phyloP scores from a whole-genome alignment of 768 basidiomycete genomes.

The Phanerochaete carnosa region DNA sequence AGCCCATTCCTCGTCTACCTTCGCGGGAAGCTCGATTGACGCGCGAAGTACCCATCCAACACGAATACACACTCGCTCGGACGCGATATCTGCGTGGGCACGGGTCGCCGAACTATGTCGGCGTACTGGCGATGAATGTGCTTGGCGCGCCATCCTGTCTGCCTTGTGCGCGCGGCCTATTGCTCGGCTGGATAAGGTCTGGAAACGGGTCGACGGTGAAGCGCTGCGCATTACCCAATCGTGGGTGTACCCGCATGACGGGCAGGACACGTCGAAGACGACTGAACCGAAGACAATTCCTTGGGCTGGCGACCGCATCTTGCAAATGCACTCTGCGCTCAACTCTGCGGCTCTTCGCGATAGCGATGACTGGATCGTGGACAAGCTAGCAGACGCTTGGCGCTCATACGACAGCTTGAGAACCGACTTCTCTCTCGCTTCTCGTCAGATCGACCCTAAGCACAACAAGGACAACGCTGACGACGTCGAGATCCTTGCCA shows the following conservation, averaged over 20 bases:
- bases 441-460: constrained; percentile 34
- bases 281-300: constrained; percentile 50
- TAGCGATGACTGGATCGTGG: constrained; percentile 43
- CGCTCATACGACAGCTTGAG: constrained; percentile 51
- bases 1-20: constrained; percentile 16
- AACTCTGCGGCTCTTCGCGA: constrained; percentile 41
- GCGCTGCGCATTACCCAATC: constrained; percentile 57
- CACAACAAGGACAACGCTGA: constrained; percentile 18
- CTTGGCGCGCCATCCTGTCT: constrained; percentile 71
- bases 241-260: constrained; percentile 53
- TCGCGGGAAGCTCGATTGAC: constrained; percentile 27
- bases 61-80: constrained; percentile 68
- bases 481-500: constrained; percentile 47
- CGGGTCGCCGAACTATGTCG: constrained; percentile 72
- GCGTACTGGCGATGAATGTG: constrained; percentile 70
- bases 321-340: constrained; percentile 43
- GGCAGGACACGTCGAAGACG: constrained; percentile 27
- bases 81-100: constrained; percentile 71
- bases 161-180: constrained; percentile 74
- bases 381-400: constrained; percentile 38
- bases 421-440: constrained; percentile 49
- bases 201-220: constrained; percentile 68
- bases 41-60: constrained; percentile 34
- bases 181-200: constrained; percentile 73
- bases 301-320: constrained; percentile 65